These are phyloP conservation scores for Pseudocercospora pini-densiflorae DNA, from an alignment of 2,329 filamentous ascomycete genomes.

Conservation along the genomic window DNA sequence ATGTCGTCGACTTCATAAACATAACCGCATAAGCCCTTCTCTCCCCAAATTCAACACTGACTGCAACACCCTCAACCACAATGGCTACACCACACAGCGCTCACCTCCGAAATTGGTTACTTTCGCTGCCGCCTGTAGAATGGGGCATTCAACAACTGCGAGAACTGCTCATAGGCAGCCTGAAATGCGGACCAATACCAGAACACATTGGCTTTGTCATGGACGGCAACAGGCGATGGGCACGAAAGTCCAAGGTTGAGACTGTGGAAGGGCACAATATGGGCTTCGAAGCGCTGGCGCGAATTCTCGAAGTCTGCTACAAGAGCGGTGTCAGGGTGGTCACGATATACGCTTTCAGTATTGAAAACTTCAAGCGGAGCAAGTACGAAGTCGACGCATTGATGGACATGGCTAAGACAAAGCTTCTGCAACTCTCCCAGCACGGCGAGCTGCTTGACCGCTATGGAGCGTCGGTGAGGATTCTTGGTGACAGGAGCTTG, in stretches of 20 bases:
- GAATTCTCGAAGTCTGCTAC: slow-evolving; percentile 97
- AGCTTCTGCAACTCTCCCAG: slow-evolving; percentile 86
- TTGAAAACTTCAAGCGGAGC: slow-evolving; percentile 97
- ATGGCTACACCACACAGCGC: slow-evolving; percentile 54
- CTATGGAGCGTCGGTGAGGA: slow-evolving; percentile 84
- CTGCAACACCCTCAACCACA: not conserved
- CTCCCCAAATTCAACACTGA: not conserved
- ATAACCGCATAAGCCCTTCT: not conserved
- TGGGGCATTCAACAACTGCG: slow-evolving; percentile 80
- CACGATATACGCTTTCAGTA: slow-evolving; percentile 97
- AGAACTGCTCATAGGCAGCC: slow-evolving; percentile 83
- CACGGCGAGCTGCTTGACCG: slow-evolving; percentile 92
- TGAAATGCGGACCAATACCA: slow-evolving; percentile 89
- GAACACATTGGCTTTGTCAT: slow-evolving; percentile 99
- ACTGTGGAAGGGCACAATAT: slow-evolving; percentile 95
- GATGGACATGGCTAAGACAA: slow-evolving; percentile 97
- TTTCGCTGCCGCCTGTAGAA: slow-evolving; percentile 88
- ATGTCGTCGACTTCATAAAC: not conserved
- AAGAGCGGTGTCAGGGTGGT: slow-evolving; percentile 96
- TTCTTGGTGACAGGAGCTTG: slow-evolving; percentile 82
- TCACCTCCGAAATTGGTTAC: slow-evolving; percentile 72
- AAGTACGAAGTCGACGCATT: slow-evolving; percentile 95
- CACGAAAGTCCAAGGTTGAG: slow-evolving; percentile 87
- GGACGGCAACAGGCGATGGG: slow-evolving; percentile 96
- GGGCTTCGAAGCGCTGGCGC: slow-evolving; percentile 91